Percentiles rank a stretch among this genome's conserved stretches.
phyloP scores from a whole-genome alignment of 805 yeast genomes.

The Candida patagonica region DNA sequence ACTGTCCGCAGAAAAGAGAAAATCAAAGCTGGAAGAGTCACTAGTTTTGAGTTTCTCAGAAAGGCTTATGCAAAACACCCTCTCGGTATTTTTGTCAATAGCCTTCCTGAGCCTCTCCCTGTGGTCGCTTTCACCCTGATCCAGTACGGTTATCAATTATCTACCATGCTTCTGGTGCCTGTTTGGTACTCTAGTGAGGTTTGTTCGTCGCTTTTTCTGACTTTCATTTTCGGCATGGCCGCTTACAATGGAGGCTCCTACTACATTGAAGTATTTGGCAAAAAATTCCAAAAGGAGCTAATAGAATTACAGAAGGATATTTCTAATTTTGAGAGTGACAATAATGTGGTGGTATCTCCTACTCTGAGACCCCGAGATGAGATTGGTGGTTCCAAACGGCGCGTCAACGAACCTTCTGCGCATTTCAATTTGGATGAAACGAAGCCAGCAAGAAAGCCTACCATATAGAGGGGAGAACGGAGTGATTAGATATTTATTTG shows the following conservation, averaged over 20 bases:
- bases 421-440: too few relatives aligned
- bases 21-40: conserved; percentile 76
- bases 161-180: conserved; percentile 84
- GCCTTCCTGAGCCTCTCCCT: conserved; percentile 79
- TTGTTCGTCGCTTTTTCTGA: conserved; percentile 59
- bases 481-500: too few relatives aligned
- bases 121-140: conserved; percentile 75
- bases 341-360: neutral
- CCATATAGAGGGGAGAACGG: too few relatives aligned
- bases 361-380: conserved; percentile 4
- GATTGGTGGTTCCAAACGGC: neutral
- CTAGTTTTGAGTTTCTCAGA: conserved; percentile 79
- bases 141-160: conserved; percentile 78
- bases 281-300: conserved; percentile 80
- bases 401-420: too few relatives aligned
- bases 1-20: conserved; percentile 70
- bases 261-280: conserved; percentile 86
- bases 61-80: conserved; percentile 54
- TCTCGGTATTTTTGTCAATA: conserved; percentile 70
- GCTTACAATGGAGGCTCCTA: conserved; percentile 92
- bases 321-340: conserved; percentile 28
- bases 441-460: too few relatives aligned
- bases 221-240: conserved; percentile 68
- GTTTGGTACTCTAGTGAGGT: conserved; percentile 68
- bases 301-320: conserved; percentile 60